Evolutionary conservation across 306 rosid genomes (phyloP), one percentile per base, ranked within the genome.

Genomic region (Rosa chinensis): DNA sequence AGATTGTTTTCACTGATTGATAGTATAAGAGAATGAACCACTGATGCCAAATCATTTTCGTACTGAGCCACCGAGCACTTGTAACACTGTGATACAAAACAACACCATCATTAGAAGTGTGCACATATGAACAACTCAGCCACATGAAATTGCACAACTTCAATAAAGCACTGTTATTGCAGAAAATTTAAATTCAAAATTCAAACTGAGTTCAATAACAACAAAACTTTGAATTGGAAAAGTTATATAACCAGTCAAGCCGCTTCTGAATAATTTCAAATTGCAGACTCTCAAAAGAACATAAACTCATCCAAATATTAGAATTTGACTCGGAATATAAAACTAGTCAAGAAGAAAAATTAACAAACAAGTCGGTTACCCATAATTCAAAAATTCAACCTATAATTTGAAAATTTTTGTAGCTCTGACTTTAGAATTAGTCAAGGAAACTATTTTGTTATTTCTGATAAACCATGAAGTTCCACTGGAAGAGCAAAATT

Each of bases 31-130:
- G 94, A 91, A 82, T 91, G 94, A 82, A 91, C 97, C 80, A 86
- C 88, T 1, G 93, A 88, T 8, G 83, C 79, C 86, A 93, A 78
- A 67, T 95, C 97, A 21, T 71, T 86, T 86, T 95, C 99, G 48
- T 87, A 87, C 49, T 84, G 92, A 79, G 90, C 82, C 83, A 81
- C 81, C 5, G 97, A 85, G 47, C 78, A 84, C 87, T 91, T 93
- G 79, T 83, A 90, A 71, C 78, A 87, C 99, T 96, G 94, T 45
- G 40, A 53, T 63, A 79, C 11, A 68, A 77, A 23, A 76, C 13
- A 84, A 62, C 43, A 82, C 47, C 62, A 78, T 1, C 59, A 11
- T 48, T 23, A 76, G 48, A 76, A 63, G 14, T 20, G 20, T 11
- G 72, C 62, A 63, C 10, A 63, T 8, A 47, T 3, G 35, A 44